Percentiles rank a stretch among this genome's conserved stretches.
These are phyloP conservation scores for Neurospora tetraspora DNA, from an alignment of 495 filamentous ascomycete species.

Conservation along the genomic window DNA sequence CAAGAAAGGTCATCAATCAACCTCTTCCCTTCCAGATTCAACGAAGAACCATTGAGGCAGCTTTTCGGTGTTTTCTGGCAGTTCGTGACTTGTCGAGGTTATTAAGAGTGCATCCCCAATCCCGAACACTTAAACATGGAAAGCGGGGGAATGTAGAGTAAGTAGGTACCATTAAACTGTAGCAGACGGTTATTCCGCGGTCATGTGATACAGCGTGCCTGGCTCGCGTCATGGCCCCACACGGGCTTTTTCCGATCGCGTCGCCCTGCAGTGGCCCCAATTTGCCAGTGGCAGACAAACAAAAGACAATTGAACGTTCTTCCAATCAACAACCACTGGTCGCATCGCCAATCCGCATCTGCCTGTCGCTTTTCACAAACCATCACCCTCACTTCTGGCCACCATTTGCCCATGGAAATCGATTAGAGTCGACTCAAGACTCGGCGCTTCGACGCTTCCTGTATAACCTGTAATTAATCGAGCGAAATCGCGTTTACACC, in stretches of 20 bases:
- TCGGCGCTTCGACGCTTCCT: background rate
- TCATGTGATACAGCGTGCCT: slow-evolving; percentile 20
- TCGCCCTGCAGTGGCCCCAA: slow-evolving; percentile 1
- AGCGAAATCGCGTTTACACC: background rate
- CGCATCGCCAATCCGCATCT: background rate
- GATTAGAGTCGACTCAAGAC: background rate
- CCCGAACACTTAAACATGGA: background rate
- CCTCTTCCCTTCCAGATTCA: background rate
- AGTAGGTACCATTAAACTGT: background rate
- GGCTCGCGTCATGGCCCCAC: slow-evolving; percentile 18
- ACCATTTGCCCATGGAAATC: slow-evolving; percentile 10
- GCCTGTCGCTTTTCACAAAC: background rate
- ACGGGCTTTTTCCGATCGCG: slow-evolving; percentile 13
- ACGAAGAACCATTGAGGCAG: background rate
- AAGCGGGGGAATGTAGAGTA: background rate
- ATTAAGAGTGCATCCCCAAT: background rate
- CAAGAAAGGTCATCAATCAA: background rate
- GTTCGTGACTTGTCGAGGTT: background rate
- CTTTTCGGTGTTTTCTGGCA: background rate
- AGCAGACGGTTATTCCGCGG: background rate
- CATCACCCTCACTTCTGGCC: background rate
- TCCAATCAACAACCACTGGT: background rate
- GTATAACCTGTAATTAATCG: background rate
- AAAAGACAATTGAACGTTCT: background rate
- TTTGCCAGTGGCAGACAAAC: background rate